Conservation (phyloP, 1,284 basidiomycete species). For the Singerocomus rubriflavus region DNA sequence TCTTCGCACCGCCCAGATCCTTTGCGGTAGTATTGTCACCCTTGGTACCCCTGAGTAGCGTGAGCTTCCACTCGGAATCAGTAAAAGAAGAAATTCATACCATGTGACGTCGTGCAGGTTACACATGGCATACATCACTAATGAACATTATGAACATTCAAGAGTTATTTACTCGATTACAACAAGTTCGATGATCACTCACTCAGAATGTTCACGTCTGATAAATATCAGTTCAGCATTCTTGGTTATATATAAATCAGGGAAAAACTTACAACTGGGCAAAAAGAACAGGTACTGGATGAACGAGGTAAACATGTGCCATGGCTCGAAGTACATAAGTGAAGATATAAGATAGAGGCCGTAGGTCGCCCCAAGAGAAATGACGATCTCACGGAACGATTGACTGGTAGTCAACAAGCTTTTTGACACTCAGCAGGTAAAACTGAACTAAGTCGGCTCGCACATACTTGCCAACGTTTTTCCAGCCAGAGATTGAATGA, state of each 20-base stretch:
- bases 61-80: slow-evolving; percentile 4
- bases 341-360: slow-evolving; percentile 86
- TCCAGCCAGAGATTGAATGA: slow-evolving; percentile 70
- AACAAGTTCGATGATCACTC: slow-evolving; percentile 18
- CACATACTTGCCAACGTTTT: slow-evolving; percentile 59
- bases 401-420: slow-evolving; percentile 59
- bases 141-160: background rate
- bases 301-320: slow-evolving; percentile 95
- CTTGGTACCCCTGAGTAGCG: slow-evolving; percentile 70
- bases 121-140: slow-evolving; percentile 89
- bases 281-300: slow-evolving; percentile 79
- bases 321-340: slow-evolving; percentile 85
- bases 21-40: slow-evolving; percentile 85
- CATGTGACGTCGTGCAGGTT: slow-evolving; percentile 88
- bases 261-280: slow-evolving; percentile 56
- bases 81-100: slow-evolving; percentile 35
- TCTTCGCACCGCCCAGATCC: slow-evolving; percentile 86
- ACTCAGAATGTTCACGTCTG: slow-evolving; percentile 87
- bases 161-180: background rate
- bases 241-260: background rate
- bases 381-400: slow-evolving; percentile 78
- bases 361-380: slow-evolving; percentile 82
- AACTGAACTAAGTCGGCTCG: background rate
- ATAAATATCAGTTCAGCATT: slow-evolving; percentile 21
- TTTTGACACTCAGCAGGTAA: slow-evolving; percentile 26